These are phyloP conservation scores for Russula earlei DNA, from an alignment of 768 basidiomycete genomes.

Conservation along the genomic window DNA sequence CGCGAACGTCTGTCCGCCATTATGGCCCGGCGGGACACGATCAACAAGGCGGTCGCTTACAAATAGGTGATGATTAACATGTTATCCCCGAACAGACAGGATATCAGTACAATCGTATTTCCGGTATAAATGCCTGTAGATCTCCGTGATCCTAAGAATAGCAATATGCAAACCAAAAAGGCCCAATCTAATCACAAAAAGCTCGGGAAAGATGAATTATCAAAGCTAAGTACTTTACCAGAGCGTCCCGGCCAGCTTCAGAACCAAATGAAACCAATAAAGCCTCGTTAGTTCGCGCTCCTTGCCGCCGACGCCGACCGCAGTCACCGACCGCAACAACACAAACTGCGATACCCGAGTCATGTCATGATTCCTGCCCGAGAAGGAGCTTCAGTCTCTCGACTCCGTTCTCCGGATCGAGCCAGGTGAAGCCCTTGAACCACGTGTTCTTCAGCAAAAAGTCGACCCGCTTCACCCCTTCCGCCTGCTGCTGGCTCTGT, in stretches of 20 bases:
- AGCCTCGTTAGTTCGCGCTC: neutral
- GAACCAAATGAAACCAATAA: neutral
- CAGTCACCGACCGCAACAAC: too few relatives aligned
- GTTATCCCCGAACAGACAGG: too few relatives aligned
- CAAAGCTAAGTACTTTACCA: too few relatives aligned
- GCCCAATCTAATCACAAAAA: too few relatives aligned
- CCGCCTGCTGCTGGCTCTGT: constrained; percentile 11
- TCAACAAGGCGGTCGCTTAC: too few relatives aligned
- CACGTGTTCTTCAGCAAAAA: constrained; percentile 12
- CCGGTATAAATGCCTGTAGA: neutral
- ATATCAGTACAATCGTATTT: neutral
- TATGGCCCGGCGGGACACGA: too few relatives aligned
- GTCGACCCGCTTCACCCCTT: constrained; percentile 20
- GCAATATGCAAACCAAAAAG: too few relatives aligned
- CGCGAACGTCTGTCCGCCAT: too few relatives aligned
- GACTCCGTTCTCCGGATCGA: constrained; percentile 14
- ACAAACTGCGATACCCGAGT: neutral
- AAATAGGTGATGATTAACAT: too few relatives aligned
- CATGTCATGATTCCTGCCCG: neutral
- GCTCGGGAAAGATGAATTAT: neutral
- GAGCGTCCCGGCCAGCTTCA: neutral
- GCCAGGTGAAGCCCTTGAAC: constrained; percentile 19
- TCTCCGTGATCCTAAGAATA: too few relatives aligned
- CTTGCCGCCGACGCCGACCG: neutral
- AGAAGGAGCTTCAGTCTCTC: constrained; percentile 14